phyloP scores from a whole-genome alignment of 805 yeast genomes.

The Metschnikowia corniflorae region DNA sequence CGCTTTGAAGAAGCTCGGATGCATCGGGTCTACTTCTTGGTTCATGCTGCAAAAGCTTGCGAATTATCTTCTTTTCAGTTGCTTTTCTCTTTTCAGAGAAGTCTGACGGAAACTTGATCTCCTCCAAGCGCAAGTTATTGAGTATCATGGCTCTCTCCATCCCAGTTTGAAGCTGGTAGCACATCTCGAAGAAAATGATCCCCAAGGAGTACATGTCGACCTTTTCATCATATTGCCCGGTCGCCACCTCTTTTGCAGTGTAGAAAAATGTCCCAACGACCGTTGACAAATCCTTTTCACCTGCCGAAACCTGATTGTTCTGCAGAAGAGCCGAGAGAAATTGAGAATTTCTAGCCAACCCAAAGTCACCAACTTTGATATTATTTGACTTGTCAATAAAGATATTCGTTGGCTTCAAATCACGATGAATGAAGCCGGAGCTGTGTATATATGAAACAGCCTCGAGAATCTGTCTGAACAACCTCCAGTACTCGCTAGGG shows the following conservation, averaged over 20 bases:
- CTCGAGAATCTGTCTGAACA: conserved; percentile 81
- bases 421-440: conserved; percentile 93
- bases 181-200: conserved; percentile 93
- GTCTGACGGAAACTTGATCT: conserved; percentile 66
- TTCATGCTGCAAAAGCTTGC: conserved; percentile 68
- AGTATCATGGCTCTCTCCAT: conserved; percentile 87
- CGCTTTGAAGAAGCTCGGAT: conserved; percentile 66
- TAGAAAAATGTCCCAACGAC: conserved; percentile 93
- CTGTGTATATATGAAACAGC: conserved; percentile 89
- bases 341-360: conserved; percentile 88
- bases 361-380: conserved; percentile 95
- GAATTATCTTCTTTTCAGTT: conserved; percentile 66
- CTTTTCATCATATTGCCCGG: conserved; percentile 83
- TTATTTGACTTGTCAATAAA: conserved; percentile 88
- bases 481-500: conserved; percentile 83
- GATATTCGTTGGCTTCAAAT: conserved; percentile 91
- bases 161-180: conserved; percentile 76
- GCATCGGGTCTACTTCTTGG: conserved; percentile 83
- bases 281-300: conserved; percentile 74
- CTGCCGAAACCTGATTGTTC: conserved; percentile 36
- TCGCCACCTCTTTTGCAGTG: conserved; percentile 83
- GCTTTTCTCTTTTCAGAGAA: conserved; percentile 51
- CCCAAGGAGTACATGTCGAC: conserved; percentile 96
- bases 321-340: conserved; percentile 34
- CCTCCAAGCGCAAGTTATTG: conserved; percentile 55